These are phyloP conservation scores for Geotrichum candidum DNA, from an alignment of 1,139 yeast genomes.

Conservation along the genomic window DNA sequence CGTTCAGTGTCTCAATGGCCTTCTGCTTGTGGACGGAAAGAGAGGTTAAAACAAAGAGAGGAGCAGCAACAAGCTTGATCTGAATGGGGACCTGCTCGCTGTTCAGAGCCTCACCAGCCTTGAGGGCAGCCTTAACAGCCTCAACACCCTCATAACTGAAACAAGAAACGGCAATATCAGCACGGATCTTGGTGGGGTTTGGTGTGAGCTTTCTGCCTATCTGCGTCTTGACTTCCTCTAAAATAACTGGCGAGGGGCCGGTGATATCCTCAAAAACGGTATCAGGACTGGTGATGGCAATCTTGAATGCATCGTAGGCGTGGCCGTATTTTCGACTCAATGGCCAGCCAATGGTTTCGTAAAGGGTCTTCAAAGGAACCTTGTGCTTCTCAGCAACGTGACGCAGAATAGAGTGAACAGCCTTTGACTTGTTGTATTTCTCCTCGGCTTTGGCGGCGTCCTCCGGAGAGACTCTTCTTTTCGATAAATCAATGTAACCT, in stretches of 20 bases:
- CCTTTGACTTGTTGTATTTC: slow-evolving; percentile 92
- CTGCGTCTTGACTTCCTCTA: slow-evolving; percentile 76
- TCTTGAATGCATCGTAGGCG: slow-evolving; percentile 94
- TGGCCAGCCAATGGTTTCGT: slow-evolving; percentile 95
- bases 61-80: slow-evolving; percentile 96
- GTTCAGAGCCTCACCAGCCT: slow-evolving; percentile 77
- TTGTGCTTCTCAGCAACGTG: slow-evolving; percentile 95
- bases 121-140: slow-evolving; percentile 85
- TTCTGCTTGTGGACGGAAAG: slow-evolving; percentile 87
- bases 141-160: slow-evolving; percentile 97
- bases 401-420: slow-evolving; percentile 93
- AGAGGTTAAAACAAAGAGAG: slow-evolving; percentile 87
- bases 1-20: slow-evolving; percentile 72
- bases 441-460: slow-evolving; percentile 97
- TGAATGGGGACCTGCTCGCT: slow-evolving; percentile 79
- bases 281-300: slow-evolving; percentile 84
- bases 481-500: slow-evolving; percentile 83
- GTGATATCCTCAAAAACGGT: slow-evolving; percentile 75
- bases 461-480: slow-evolving; percentile 97
- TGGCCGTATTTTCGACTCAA: slow-evolving; percentile 92
- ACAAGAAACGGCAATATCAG: slow-evolving; percentile 96
- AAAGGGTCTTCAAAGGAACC: slow-evolving; percentile 76
- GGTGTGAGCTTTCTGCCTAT: slow-evolving; percentile 94
- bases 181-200: slow-evolving; percentile 94
- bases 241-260: slow-evolving; percentile 65